These are phyloP conservation scores for Dichotomocladium elegans DNA, from an alignment of 371 early-diverging fungal species.

Conservation along the genomic window DNA sequence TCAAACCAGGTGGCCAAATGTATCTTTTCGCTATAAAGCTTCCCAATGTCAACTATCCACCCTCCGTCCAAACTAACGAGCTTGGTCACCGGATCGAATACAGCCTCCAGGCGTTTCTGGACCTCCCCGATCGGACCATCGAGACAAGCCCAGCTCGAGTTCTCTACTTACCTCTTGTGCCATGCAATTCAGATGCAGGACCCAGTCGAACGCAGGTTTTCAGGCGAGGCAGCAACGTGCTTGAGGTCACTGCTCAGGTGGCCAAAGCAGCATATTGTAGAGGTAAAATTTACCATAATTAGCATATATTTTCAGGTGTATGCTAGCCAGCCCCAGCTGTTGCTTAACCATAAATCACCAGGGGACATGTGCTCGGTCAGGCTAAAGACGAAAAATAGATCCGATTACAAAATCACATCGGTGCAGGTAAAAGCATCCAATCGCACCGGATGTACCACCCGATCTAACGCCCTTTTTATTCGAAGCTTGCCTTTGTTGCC, in stretches of 20 bases:
- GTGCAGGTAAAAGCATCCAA: constrained; percentile 18
- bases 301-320: not conserved
- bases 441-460: constrained; percentile 10
- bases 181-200: constrained; percentile 5
- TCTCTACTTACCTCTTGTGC: constrained; percentile 36
- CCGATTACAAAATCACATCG: constrained; percentile 33
- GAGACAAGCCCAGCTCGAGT: constrained; percentile 21
- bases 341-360: not conserved
- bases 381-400: constrained; percentile 28
- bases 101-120: constrained; percentile 32
- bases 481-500: not conserved
- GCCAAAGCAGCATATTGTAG: constrained; percentile 38
- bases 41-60: constrained; percentile 42
- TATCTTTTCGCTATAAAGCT: constrained; percentile 46
- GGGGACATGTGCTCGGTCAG: constrained; percentile 41
- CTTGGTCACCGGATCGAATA: constrained; percentile 36
- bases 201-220: constrained; percentile 15
- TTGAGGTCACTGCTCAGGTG: constrained; percentile 29
- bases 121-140: constrained; percentile 11
- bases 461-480: not conserved
- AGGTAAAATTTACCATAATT: constrained; percentile 20
- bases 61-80: constrained; percentile 26
- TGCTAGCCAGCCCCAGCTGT: not conserved
- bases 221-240: constrained; percentile 12
- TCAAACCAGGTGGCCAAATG: constrained; percentile 31